These are phyloP conservation scores for Strigomonas culicis DNA, from an alignment of 208 protist species.

Conservation along the genomic window DNA sequence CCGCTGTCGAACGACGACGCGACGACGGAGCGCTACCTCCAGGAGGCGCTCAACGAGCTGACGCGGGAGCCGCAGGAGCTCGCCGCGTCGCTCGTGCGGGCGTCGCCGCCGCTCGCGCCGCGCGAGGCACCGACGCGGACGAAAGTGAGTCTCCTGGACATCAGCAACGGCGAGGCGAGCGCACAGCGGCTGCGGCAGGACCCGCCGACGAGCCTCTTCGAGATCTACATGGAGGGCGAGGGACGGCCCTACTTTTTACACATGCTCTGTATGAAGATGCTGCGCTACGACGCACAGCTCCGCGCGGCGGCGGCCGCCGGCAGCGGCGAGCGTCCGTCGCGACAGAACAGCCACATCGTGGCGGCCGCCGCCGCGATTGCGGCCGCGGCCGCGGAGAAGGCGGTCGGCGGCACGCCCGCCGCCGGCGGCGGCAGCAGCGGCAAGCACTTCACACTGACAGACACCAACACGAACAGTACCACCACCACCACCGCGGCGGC, in stretches of 20 bases:
- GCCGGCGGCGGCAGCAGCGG: too few species aligned
- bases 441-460: too few species aligned
- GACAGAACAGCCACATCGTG: too few species aligned
- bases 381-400: too few species aligned
- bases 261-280: slow-evolving; percentile 75
- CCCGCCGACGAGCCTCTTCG: slow-evolving; percentile 18
- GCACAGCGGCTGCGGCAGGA: slow-evolving; percentile 9
- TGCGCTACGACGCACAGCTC: slow-evolving; percentile 62
- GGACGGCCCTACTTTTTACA: slow-evolving; percentile 81
- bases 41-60: slow-evolving; percentile 56
- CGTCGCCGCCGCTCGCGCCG: slow-evolving; percentile 38
- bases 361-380: too few species aligned
- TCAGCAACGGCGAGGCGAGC: background rate
- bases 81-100: slow-evolving; percentile 28
- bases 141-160: background rate
- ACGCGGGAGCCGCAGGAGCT: slow-evolving; percentile 37
- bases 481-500: background rate
- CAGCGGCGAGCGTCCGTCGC: too few species aligned
- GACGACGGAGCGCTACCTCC: slow-evolving; percentile 34
- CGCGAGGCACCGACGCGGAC: background rate
- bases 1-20: slow-evolving; percentile 58
- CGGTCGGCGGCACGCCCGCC: too few species aligned
- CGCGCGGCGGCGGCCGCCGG: slow-evolving; percentile 21
- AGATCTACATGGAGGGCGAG: slow-evolving; percentile 74
- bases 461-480: too few species aligned